These are phyloP conservation scores for Pseudotulostoma volvatum DNA, from an alignment of 495 filamentous ascomycete genomes.

Conservation along the genomic window DNA sequence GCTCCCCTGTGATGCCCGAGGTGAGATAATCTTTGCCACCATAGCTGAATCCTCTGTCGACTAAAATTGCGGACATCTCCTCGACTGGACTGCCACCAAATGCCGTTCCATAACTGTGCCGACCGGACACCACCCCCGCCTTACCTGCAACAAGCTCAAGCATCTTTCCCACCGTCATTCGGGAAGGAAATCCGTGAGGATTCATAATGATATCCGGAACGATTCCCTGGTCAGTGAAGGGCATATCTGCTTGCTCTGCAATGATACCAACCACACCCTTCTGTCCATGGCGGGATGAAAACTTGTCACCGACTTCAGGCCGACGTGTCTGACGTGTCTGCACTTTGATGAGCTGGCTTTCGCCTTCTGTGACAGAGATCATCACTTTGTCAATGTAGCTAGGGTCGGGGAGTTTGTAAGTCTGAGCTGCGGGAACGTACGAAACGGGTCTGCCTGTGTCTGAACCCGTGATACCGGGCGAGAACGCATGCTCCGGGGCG, in stretches of 20 bases:
- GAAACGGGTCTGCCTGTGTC: slow-evolving; percentile 41
- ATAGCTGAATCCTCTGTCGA: slow-evolving; percentile 84
- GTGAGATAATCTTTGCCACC: slow-evolving; percentile 94
- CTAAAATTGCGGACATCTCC: slow-evolving; percentile 69
- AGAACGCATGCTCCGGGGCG: slow-evolving; percentile 53
- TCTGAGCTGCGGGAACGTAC: slow-evolving; percentile 52
- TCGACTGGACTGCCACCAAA: slow-evolving; percentile 88
- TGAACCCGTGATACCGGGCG: slow-evolving; percentile 41
- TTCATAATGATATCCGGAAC: slow-evolving; percentile 99
- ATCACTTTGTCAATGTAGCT: slow-evolving; percentile 89
- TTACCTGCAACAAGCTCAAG: slow-evolving; percentile 91
- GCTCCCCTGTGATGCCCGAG: slow-evolving; percentile 85
- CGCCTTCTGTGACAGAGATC: slow-evolving; percentile 69
- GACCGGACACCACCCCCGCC: slow-evolving; percentile 69
- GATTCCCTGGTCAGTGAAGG: slow-evolving; percentile 82
- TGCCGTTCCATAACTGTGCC: slow-evolving; percentile 78
- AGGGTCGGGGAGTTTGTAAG: slow-evolving; percentile 69
- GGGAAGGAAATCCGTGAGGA: slow-evolving; percentile 96
- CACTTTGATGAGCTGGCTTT: slow-evolving; percentile 71
- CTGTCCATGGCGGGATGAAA: slow-evolving; percentile 93
- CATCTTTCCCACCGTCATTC: slow-evolving; percentile 99
- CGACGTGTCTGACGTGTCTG: slow-evolving; percentile 83
- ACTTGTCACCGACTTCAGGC: slow-evolving; percentile 93
- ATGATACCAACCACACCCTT: slow-evolving; percentile 98
- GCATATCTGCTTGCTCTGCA: slow-evolving; percentile 89